A percentile compares a stretch with the other conserved stretches of the same genome.
Conservation (phyloP, 345 rosid genomes). For the Gossypium australe region DNA sequence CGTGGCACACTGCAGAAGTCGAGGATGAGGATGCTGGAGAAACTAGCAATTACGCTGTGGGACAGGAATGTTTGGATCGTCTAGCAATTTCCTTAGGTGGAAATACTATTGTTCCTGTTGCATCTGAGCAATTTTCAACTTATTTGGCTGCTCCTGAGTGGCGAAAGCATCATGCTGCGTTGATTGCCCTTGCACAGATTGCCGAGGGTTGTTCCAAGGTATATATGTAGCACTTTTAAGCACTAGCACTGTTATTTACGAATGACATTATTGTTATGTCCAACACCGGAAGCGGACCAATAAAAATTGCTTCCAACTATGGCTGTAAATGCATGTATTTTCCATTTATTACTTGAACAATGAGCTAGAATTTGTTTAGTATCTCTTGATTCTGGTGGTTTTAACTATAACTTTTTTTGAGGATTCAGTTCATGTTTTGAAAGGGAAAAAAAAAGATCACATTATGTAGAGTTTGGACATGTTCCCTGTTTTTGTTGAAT, state of each 20-base stretch:
- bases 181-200: not conserved
- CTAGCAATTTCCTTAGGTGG: no score
- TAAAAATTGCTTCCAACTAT: not conserved
- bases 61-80: slow-evolving; percentile 52
- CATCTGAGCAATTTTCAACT: no score
- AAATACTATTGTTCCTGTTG: no score
- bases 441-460: not conserved
- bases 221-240: not conserved
- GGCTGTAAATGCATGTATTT: not conserved
- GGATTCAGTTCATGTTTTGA: not conserved
- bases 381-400: not conserved
- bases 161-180: not conserved
- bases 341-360: not conserved
- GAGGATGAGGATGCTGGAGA: slow-evolving; percentile 97
- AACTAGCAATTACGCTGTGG: slow-evolving; percentile 80
- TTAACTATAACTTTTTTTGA: not conserved
- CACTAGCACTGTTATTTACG: not conserved
- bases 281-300: not conserved
- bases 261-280: not conserved
- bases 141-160: no score
- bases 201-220: not conserved
- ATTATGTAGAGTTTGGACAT: not conserved
- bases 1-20: slow-evolving; percentile 26
- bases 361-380: not conserved
- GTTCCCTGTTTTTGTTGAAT: not conserved